Evolutionary conservation across 768 basidiomycete genomes (phyloP), one percentile per base, ranked within the genome.

Genomic region (Trametes cubensis): DNA sequence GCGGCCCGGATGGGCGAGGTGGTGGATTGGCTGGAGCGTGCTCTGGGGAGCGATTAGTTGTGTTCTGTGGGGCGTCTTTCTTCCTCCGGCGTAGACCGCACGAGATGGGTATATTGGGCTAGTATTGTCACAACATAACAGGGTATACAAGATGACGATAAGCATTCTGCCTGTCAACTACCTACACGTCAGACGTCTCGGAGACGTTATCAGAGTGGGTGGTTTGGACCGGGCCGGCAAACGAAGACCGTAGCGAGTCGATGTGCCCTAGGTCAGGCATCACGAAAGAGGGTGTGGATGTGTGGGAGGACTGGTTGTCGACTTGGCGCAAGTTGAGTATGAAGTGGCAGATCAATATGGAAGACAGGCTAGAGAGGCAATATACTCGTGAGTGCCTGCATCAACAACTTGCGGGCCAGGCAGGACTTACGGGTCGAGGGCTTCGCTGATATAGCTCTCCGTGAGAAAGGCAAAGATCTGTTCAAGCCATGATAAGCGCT

Each of bases 31-130:
- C 13, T 99, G 95, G 92, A 86, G 84, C 57, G 70, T 89, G 1
- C 63, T 88, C 0, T 98, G 95, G 94, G 87, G 90, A 4, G 73
- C 79, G 2, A 68, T 87, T 18, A 86, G 86, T 13, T 72, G 88
- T 20, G 80, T 93, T 4, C 77, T 96, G 0, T 98, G 94, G 95
- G 82, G 80, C 1, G 82, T 84, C 2, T 95, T 95, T 70, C 80
- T 96, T 30, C 96, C 96, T 0, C 96, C 96, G n/a, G 96, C 95
- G 0, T 96, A 34, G 34, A 11, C 34, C 10, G 2, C 6, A 34
- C 6, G 6, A 34, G 34, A 4, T 6, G 34, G 34, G 34, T 2
- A 34, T 34, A 34, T 7, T 11, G 10, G 34, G 10, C 34, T 34
- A 11, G 34, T 34, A 34, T 34, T 7, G 10, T 34, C 34, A 34